Evolutionary conservation across 1,284 basidiomycete genomes (phyloP).

Genomic region (Ceratobasidium sp.): DNA sequence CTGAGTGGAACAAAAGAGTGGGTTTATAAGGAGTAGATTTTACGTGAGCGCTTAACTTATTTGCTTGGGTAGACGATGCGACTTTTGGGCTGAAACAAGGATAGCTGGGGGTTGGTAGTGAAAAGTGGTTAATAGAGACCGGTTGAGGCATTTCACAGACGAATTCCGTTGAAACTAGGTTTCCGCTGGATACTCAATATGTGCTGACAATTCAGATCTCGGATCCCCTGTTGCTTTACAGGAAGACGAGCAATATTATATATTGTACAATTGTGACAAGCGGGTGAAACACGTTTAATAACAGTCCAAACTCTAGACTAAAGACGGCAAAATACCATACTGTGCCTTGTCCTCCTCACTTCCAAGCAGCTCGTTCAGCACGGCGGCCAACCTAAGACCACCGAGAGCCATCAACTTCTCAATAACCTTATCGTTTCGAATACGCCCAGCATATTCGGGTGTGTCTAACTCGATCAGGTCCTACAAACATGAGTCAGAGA

Average conservation of each 20-base stretch:
- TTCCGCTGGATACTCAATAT: too few species aligned
- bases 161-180: too few species aligned
- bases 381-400: constrained; percentile 85
- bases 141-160: too few species aligned
- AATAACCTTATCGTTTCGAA: constrained; percentile 76
- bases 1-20: constrained; percentile 23
- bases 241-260: too few species aligned
- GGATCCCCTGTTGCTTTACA: too few species aligned
- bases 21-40: background rate
- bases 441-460: constrained; percentile 79
- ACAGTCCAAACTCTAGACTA: background rate
- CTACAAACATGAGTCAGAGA: too few species aligned
- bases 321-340: constrained; percentile 12
- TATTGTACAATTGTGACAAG: too few species aligned
- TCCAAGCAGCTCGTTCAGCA: constrained; percentile 79
- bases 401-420: constrained; percentile 87
- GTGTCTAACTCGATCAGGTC: constrained; percentile 85
- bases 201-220: too few species aligned
- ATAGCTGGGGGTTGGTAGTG: constrained; percentile 14
- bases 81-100: constrained; percentile 31
- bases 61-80: constrained; percentile 7
- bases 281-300: too few species aligned
- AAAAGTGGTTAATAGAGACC: too few species aligned
- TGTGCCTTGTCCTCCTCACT: constrained; percentile 35
- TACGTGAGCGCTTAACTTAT: too few species aligned